Evolutionary conservation across 228 moss, liverwort and hornwort species (phyloP), one percentile per base, ranked within the genome.

Genomic region (Sphagnum magellanicum): DNA sequence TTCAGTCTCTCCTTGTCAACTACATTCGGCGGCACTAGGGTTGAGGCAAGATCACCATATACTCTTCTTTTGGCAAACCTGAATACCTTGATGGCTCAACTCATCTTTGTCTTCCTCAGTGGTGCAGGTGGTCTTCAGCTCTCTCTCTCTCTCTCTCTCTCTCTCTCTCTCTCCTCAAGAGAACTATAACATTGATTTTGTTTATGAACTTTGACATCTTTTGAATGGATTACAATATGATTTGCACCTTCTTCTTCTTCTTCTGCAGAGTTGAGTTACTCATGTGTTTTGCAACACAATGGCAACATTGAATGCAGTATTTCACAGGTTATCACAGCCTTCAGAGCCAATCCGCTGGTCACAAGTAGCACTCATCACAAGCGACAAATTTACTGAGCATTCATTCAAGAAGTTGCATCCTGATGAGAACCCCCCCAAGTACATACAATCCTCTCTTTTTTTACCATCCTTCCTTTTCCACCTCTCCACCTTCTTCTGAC

Each of bases 31-130:
- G 87, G 87, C 1, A 73, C 87, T 6, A 83, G 81, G 6, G 83
- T 87, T 70, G 83, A 87, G 66, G 87, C 87, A 13, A 74, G 79
- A 0, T 83, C 83, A 16, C 63, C 81, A 5, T 87, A 83, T 51
- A 83, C 53, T 5, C 74, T 87, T 13, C 71, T 87, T 10, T 63
- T 87, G 7, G 87, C 87, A 12, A 87, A 87, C 7, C 5, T 83
- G 51, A 87, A 87, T 60, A 87, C 87, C 50, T 68, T 87, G 64
- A 87, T 68, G 65, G 87, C 87, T 16, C 87, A 87, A 70, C 83
- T 87, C 52, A 61, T 81, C 10, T 83, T 87, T n/a, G 87, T 87
- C 51, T 83, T 87, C 53, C 83, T 87, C 59, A 81, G 87, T 63
- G 83, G 83, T 5, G 87, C 87, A 79, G 87, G 84, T 81, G 51